phyloP scores from a whole-genome alignment of 768 basidiomycete species.

The Sutorius australiensis region DNA sequence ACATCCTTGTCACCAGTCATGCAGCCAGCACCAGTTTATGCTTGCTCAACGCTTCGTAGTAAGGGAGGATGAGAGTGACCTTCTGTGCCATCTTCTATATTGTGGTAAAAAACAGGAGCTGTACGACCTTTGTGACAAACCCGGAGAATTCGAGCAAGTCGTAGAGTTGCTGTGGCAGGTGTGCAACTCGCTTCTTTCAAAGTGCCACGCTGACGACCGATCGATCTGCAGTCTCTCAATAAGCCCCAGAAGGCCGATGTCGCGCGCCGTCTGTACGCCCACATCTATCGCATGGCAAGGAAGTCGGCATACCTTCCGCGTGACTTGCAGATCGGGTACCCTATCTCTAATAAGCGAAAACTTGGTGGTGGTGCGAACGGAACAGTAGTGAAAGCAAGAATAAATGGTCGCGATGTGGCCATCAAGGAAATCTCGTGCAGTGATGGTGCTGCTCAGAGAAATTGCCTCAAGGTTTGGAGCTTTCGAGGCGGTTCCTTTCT shows the following conservation, averaged over 20 bases:
- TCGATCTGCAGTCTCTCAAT: slow-evolving; percentile 12
- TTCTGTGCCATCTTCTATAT: slow-evolving; percentile 18
- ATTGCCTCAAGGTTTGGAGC: slow-evolving; percentile 13
- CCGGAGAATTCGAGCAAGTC: slow-evolving; percentile 12
- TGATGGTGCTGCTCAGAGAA: not conserved
- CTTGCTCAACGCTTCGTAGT: not conserved
- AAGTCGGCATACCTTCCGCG: slow-evolving; percentile 25
- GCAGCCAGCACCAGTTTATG: slow-evolving; percentile 11
- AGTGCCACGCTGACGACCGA: not conserved
- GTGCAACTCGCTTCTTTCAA: not conserved
- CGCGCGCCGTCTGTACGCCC: slow-evolving; percentile 13
- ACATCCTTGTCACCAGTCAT: slow-evolving; percentile 9
- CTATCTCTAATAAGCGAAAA: not conserved
- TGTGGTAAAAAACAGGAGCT: slow-evolving; percentile 18
- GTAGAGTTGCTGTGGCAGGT: slow-evolving; percentile 27
- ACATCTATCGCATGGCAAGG: slow-evolving; percentile 28
- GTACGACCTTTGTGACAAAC: slow-evolving; percentile 3
- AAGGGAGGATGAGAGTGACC: slow-evolving; percentile 12
- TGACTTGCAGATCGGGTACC: slow-evolving; percentile 10
- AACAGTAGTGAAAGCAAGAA: slow-evolving; percentile 17
- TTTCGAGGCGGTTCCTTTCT: not conserved
- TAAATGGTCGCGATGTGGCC: slow-evolving; percentile 14
- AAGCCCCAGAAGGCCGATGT: not conserved
- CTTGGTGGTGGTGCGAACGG: slow-evolving; percentile 19
- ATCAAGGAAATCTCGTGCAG: slow-evolving; percentile 24